Evolutionary conservation across 2,329 filamentous ascomycete genomes (phyloP).

Genomic region (Xylaria sp.): DNA sequence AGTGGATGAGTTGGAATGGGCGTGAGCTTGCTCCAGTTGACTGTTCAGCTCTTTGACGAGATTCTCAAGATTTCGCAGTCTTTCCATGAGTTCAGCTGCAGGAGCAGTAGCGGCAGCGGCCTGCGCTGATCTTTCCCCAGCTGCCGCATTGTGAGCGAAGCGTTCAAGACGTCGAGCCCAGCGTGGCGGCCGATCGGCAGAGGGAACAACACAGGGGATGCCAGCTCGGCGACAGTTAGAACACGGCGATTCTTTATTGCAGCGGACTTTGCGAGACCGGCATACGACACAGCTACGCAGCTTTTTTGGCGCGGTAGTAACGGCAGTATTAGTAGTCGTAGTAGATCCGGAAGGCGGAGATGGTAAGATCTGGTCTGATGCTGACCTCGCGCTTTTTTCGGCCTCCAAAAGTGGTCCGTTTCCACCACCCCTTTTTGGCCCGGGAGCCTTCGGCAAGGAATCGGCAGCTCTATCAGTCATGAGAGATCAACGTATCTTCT

Average conservation of each 20-base stretch:
- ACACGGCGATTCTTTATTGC: constrained; percentile 66
- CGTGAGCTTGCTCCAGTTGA: constrained; percentile 58
- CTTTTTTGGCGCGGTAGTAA: constrained; percentile 26
- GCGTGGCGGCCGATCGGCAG: constrained; percentile 61
- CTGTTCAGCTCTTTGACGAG: constrained; percentile 62
- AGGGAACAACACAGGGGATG: constrained; percentile 63
- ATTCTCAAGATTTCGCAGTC: constrained; percentile 60
- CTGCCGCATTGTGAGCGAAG: constrained; percentile 47
- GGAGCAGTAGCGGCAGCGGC: constrained; percentile 47
- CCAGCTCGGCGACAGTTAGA: constrained; percentile 66
- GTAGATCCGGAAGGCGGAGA: background rate
- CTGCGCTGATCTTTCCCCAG: constrained; percentile 53
- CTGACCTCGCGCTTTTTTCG: constrained; percentile 42
- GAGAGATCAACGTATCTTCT: background rate
- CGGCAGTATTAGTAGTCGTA: background rate
- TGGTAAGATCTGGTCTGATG: background rate
- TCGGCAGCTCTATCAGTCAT: constrained; percentile 24
- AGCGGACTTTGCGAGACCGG: constrained; percentile 66
- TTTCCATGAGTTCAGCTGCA: constrained; percentile 58
- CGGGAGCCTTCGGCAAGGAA: constrained; percentile 6
- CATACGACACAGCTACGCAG: constrained; percentile 52
- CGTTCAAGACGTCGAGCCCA: constrained; percentile 65
- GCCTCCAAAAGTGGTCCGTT: constrained; percentile 29
- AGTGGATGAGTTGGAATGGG: constrained; percentile 42
- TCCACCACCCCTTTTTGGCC: background rate